Evolutionary conservation across 2,329 filamentous ascomycete genomes (phyloP).

Genomic region (Blastomyces parvus): DNA sequence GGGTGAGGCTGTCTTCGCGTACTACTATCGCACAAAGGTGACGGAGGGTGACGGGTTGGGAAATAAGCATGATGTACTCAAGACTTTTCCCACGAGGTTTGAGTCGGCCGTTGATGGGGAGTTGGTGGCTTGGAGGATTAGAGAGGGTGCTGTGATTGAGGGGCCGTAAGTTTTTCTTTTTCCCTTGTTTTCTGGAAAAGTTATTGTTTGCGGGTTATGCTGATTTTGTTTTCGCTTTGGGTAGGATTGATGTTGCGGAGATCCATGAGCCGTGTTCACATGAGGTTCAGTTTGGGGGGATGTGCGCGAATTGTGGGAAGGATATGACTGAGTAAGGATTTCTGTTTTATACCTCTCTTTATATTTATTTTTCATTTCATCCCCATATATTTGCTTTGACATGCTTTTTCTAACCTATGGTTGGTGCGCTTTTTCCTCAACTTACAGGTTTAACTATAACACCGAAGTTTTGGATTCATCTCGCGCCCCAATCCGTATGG

Average conservation of each 20-base stretch:
- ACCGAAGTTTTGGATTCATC: slow-evolving; percentile 68
- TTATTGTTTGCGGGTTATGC: not conserved
- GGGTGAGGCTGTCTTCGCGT: slow-evolving; percentile 71
- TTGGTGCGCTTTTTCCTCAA: not conserved
- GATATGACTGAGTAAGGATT: slow-evolving; percentile 73
- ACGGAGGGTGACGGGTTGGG: slow-evolving; percentile 61
- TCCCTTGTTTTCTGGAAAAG: too few species aligned
- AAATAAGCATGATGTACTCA: slow-evolving; percentile 59
- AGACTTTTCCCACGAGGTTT: slow-evolving; percentile 67
- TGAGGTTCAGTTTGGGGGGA: slow-evolving; percentile 78
- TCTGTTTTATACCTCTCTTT: slow-evolving; percentile 9
- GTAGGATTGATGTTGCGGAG: slow-evolving; percentile 52
- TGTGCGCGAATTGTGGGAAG: slow-evolving; percentile 87
- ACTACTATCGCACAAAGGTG: slow-evolving; percentile 70
- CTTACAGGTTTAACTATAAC: slow-evolving; percentile 59
- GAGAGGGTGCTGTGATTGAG: slow-evolving; percentile 36
- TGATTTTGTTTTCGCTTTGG: not conserved
- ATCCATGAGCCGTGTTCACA: slow-evolving; percentile 89
- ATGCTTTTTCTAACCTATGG: not conserved
- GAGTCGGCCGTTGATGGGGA: slow-evolving; percentile 75
- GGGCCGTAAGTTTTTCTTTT: slow-evolving; percentile 28
- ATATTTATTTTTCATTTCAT: not conserved
- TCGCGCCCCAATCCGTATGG: slow-evolving; percentile 88
- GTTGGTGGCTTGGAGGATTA: slow-evolving; percentile 65
- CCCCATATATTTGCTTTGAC: not conserved